Percentiles rank a stretch among this genome's conserved stretches.
Conservation (phyloP, 805 yeast genomes). For the Lachancea nothofagi region DNA sequence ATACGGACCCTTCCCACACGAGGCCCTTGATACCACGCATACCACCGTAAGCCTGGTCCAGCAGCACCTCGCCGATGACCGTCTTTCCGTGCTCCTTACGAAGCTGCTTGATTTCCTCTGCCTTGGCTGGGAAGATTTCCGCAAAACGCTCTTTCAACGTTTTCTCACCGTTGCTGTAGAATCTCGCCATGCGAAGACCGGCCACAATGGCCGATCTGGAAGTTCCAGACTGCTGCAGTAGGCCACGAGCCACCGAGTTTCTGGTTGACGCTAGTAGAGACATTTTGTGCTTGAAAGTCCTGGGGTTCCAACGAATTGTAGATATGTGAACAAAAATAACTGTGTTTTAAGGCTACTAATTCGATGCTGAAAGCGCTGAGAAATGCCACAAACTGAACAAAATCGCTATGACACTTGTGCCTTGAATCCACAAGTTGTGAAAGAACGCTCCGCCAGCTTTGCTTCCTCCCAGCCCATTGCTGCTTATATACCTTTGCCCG, state of each 20-base stretch:
- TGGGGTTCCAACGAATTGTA: not conserved
- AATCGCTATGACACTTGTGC: too few species aligned
- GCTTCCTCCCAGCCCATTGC: not conserved
- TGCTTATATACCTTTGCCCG: constrained; percentile 7
- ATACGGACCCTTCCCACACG: constrained; percentile 85
- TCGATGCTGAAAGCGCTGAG: too few species aligned
- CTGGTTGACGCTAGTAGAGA: constrained; percentile 8
- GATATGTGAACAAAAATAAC: not conserved
- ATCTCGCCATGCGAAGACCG: constrained; percentile 10
- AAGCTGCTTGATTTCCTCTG: constrained; percentile 76
- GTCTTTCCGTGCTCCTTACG: constrained; percentile 83
- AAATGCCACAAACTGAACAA: too few species aligned
- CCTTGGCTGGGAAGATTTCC: constrained; percentile 84
- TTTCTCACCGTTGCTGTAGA: constrained; percentile 22
- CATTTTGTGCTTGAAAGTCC: constrained; percentile 1
- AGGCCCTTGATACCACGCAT: constrained; percentile 83
- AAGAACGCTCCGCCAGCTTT: not conserved
- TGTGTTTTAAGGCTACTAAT: too few species aligned
- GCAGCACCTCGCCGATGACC: constrained; percentile 63
- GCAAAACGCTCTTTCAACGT: constrained; percentile 93
- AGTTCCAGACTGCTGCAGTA: constrained; percentile 5
- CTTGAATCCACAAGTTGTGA: too few species aligned
- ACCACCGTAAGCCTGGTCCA: constrained; percentile 87
- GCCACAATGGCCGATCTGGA: constrained; percentile 6
- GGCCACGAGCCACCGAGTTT: constrained; percentile 8